These are phyloP conservation scores for Tricholomella constricta DNA, from an alignment of 768 basidiomycete species.

Conservation along the genomic window DNA sequence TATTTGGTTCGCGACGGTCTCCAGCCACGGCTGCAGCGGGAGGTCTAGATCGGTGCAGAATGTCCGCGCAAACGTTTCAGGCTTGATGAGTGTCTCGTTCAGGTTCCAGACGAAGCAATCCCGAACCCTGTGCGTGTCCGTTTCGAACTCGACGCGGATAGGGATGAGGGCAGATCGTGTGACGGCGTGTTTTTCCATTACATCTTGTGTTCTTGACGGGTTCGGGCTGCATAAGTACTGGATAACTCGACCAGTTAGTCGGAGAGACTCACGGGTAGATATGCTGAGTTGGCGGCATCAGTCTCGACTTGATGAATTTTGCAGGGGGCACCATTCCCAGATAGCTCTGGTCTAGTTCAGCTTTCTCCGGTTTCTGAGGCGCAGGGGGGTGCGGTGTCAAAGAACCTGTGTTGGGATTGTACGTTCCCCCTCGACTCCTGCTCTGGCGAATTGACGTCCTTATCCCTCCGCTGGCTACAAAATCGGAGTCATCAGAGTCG, in stretches of 20 bases:
- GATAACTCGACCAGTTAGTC: not conserved
- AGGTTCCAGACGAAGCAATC: conserved; percentile 98
- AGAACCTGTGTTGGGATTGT: conserved; percentile 51
- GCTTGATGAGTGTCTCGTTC: conserved; percentile 83
- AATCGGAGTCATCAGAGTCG: conserved; percentile 86
- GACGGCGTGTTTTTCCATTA: conserved; percentile 63
- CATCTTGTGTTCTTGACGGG: conserved; percentile 57
- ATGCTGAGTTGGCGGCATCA: conserved; percentile 62
- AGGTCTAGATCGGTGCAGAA: conserved; percentile 92
- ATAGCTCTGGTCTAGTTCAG: conserved; percentile 85
- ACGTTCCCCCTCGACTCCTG: conserved; percentile 44
- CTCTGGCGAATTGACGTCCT: conserved; percentile 56
- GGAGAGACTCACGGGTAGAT: conserved; percentile 67
- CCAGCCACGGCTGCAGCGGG: conserved; percentile 62
- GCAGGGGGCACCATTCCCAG: conserved; percentile 84
- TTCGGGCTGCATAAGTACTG: not conserved
- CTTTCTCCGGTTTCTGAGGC: conserved; percentile 45
- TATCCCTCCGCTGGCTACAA: conserved; percentile 64
- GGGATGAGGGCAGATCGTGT: conserved; percentile 68
- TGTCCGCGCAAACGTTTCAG: conserved; percentile 80
- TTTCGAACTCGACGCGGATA: conserved; percentile 94
- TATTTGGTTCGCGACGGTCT: conserved; percentile 85
- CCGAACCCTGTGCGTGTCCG: conserved; percentile 85
- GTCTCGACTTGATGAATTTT: conserved; percentile 67
- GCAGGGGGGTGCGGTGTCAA: conserved; percentile 40